Percentiles rank a stretch among this genome's conserved stretches.
phyloP scores from a whole-genome alignment of 345 rosid species.

The Gossypium stocksii region DNA sequence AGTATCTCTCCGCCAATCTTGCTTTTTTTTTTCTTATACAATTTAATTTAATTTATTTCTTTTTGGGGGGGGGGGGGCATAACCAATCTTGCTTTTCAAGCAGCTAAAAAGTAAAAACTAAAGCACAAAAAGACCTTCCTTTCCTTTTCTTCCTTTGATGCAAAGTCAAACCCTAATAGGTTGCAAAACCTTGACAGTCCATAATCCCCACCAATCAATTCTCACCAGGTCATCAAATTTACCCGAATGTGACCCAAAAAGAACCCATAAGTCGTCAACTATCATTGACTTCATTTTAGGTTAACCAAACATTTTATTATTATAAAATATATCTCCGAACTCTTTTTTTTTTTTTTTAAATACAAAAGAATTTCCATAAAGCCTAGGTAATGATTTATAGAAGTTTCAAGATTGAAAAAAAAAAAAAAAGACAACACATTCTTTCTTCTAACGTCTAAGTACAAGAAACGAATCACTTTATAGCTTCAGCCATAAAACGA shows the following conservation, averaged over 20 bases:
- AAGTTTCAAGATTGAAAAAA: neutral
- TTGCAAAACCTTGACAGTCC: neutral
- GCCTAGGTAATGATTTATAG: neutral
- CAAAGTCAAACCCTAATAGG: neutral
- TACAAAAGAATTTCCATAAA: neutral
- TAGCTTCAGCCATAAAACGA: neutral
- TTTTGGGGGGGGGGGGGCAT: too few relatives aligned
- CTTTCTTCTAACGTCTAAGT: neutral
- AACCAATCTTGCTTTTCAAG: conserved; percentile 7
- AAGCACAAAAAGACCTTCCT: neutral
- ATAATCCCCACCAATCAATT: neutral
- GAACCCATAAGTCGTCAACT: neutral
- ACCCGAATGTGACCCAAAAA: neutral
- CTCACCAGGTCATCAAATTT: neutral
- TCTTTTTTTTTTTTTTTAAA: neutral
- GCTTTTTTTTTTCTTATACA: neutral
- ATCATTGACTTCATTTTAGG: neutral
- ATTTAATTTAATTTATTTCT: neutral
- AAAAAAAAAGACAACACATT: neutral
- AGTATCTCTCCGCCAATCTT: neutral
- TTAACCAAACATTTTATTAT: neutral
- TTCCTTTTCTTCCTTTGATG: neutral
- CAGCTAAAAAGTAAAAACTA: neutral
- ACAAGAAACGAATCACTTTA: conserved; percentile 26
- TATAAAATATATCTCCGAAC: neutral